Evolutionary conservation across 2,329 filamentous ascomycete species (phyloP).

Genomic region (Calonectria montana): DNA sequence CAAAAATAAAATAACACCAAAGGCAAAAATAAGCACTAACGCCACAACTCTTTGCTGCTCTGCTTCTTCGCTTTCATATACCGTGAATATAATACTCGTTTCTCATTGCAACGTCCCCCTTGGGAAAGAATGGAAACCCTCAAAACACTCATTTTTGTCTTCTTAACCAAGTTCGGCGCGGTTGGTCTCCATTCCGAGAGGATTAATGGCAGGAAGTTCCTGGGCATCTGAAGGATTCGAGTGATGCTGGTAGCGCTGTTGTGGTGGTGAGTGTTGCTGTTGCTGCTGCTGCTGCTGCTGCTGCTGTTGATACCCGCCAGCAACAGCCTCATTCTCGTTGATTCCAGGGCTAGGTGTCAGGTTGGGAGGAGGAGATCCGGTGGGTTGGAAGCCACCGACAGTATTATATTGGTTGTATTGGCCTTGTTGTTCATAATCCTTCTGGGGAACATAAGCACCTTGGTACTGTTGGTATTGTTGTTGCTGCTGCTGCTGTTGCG

Average conservation of each 20-base stretch:
- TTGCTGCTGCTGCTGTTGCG: conserved; percentile 15
- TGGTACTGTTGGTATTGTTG: conserved; percentile 28
- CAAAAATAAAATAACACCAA: conserved; percentile 10
- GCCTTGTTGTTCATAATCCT: conserved; percentile 35
- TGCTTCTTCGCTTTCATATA: neutral
- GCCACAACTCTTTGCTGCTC: neutral
- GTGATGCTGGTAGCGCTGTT: conserved; percentile 16
- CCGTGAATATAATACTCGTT: neutral
- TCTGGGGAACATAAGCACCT: conserved; percentile 35
- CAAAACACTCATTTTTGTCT: neutral
- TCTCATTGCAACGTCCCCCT: neutral
- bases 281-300: conserved; percentile 15
- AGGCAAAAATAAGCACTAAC: neutral
- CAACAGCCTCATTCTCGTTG: conserved; percentile 27
- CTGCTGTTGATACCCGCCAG: conserved; percentile 17
- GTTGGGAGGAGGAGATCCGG: conserved; percentile 43
- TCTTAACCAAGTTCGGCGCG: conserved; percentile 46
- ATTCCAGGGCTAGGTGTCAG: conserved; percentile 45
- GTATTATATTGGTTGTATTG: conserved; percentile 39
- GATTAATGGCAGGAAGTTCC: conserved; percentile 44
- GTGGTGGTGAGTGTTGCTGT: conserved; percentile 14
- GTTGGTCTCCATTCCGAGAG: conserved; percentile 47
- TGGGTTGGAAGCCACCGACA: conserved; percentile 31
- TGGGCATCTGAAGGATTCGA: conserved; percentile 21
- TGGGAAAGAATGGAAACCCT: neutral